phyloP scores from a whole-genome alignment of 129 eudicot species.

The Pittosporum tobira region DNA sequence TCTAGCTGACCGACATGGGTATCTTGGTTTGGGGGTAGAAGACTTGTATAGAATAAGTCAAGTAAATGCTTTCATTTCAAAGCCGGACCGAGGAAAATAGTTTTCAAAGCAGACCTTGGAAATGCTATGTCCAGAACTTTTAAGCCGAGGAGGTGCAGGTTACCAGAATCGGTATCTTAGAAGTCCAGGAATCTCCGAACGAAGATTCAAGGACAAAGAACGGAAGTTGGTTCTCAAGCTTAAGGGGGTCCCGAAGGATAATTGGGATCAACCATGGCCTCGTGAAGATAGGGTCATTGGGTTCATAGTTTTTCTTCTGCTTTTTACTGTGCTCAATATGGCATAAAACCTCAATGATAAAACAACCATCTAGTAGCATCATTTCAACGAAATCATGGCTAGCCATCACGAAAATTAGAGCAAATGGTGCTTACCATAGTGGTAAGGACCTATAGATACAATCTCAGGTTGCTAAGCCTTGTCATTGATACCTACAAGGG shows the following conservation, averaged over 20 bases:
- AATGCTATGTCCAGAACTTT: constrained; percentile 1
- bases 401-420: neutral
- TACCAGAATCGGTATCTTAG: neutral
- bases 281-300: constrained; percentile 6
- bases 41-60: neutral
- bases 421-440: constrained; percentile 11
- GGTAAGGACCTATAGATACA: constrained; percentile 21
- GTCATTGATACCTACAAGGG: neutral
- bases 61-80: too few species aligned
- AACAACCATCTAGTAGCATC: constrained; percentile 24
- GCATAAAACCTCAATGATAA: constrained; percentile 10
- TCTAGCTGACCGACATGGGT: neutral
- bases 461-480: constrained; percentile 9
- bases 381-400: constrained; percentile 20
- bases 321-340: constrained; percentile 1
- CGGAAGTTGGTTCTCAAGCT: constrained; percentile 23
- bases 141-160: neutral
- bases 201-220: constrained; percentile 4
- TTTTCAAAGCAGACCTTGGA: too few species aligned
- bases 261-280: constrained; percentile 8
- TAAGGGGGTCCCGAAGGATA: constrained; percentile 12
- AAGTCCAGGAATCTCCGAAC: neutral
- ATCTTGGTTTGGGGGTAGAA: neutral
- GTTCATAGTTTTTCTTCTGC: neutral
- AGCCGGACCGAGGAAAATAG: too few species aligned